A percentile compares a stretch with the other conserved stretches of the same genome.
These are phyloP conservation scores for Umbelopsis ramanniana DNA, from an alignment of 192 early-diverging fungal genomes.

Conservation along the genomic window DNA sequence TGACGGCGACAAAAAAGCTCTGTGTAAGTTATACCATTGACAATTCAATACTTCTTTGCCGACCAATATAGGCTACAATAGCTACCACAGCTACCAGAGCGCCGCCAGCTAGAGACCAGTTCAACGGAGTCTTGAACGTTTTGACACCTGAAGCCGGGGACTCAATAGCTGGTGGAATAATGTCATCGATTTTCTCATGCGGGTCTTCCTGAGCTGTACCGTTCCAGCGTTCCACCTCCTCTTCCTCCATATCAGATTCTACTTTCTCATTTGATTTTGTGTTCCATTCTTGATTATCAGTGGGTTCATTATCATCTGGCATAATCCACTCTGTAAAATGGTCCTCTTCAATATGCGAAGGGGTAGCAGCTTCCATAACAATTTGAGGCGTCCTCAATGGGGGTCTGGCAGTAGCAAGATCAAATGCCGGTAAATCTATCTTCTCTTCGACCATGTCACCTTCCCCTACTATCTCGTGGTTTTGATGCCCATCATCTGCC, in stretches of 20 bases:
- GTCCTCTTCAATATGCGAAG: not conserved
- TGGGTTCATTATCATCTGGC: conserved; percentile 14
- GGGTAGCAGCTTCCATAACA: conserved; percentile 1
- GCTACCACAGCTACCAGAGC: not conserved
- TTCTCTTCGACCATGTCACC: not conserved
- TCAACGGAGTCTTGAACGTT: not conserved
- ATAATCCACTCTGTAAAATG: conserved; percentile 17
- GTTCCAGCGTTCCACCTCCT: not conserved
- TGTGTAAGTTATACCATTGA: not conserved
- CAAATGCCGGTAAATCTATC: not conserved
- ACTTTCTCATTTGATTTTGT: not conserved
- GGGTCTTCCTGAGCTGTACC: not conserved
- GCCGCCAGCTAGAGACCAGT: conserved; percentile 3
- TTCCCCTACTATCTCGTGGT: conserved; percentile 16
- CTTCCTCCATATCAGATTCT: not conserved
- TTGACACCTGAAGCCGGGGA: not conserved
- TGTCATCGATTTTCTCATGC: conserved; percentile 13
- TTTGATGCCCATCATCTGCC: conserved; percentile 3
- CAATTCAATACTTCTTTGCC: not conserved
- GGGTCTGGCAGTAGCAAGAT: not conserved
- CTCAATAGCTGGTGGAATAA: not conserved
- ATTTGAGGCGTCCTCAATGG: conserved; percentile 7
- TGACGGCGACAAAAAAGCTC: not conserved
- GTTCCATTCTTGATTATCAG: not conserved
- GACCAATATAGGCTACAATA: not conserved